These are phyloP conservation scores for Eucalyptus melliodora DNA, from an alignment of 345 rosid genomes.

Conservation along the genomic window DNA sequence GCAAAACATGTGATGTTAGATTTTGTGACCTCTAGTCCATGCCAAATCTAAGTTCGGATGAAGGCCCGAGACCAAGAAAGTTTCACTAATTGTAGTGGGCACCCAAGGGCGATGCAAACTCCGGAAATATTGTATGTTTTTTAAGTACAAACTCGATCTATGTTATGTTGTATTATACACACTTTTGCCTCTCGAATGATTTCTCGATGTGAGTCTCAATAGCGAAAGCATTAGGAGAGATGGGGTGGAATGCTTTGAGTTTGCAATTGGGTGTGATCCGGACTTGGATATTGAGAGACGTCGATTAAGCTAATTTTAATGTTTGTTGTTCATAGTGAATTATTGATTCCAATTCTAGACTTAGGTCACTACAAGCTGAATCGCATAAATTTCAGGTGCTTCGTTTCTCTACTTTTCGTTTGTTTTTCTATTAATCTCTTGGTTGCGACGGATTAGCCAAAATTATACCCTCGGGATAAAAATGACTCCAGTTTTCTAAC, in stretches of 20 bases:
- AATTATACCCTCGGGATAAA: not conserved
- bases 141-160: not conserved
- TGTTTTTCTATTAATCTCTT: not conserved
- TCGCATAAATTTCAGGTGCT: not conserved
- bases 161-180: not conserved
- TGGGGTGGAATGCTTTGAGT: not conserved
- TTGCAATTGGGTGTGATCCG: not conserved
- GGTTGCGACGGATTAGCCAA: not conserved
- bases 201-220: not conserved
- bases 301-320: too few relatives aligned
- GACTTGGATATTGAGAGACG: not conserved
- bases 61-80: fast-evolving
- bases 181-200: not conserved
- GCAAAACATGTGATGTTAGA: not conserved
- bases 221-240: not conserved
- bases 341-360: not conserved
- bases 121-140: fast-evolving
- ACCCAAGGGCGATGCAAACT: fast-evolving
- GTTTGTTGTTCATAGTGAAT: too few relatives aligned
- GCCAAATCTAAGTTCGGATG: not conserved
- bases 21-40: not conserved
- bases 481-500: not conserved
- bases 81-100: not conserved
- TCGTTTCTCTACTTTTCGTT: not conserved
- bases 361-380: not conserved